A percentile compares a stretch with the other conserved stretches of the same genome.
These are phyloP conservation scores for Bodo saltans DNA, from an alignment of 78 protist genomes.

Conservation along the genomic window DNA sequence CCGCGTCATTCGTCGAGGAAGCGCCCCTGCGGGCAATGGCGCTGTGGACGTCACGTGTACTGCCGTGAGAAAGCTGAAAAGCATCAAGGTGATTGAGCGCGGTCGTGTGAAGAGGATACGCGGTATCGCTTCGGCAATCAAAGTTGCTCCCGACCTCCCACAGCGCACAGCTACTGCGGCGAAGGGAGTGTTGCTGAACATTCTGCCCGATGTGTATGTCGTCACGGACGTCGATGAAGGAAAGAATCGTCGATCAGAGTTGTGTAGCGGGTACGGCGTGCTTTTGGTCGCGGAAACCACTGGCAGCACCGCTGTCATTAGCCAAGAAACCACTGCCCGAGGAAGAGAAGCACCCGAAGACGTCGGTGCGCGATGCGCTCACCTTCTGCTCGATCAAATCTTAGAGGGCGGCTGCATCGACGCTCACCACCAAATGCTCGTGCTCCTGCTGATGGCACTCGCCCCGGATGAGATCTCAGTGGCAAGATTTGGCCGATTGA, in stretches of 20 bases:
- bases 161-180: conserved; percentile 70
- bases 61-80: conserved; percentile 42
- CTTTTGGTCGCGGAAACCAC: conserved; percentile 14
- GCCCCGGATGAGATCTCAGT: conserved; percentile 86
- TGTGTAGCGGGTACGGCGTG: conserved; percentile 32
- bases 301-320: background rate
- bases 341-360: conserved; percentile 12
- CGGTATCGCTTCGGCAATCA: conserved; percentile 77
- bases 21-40: conserved; percentile 90
- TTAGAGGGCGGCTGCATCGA: conserved; percentile 80
- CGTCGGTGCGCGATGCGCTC: conserved; percentile 8
- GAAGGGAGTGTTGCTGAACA: conserved; percentile 53
- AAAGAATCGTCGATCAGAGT: no score
- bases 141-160: conserved; percentile 73
- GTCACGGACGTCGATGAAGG: conserved; percentile 83
- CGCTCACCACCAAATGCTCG: conserved; percentile 62
- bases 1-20: conserved; percentile 64
- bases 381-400: conserved; percentile 34
- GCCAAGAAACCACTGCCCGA: background rate
- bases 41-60: conserved; percentile 75
- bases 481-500: conserved; percentile 68
- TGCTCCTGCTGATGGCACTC: conserved; percentile 76
- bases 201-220: conserved; percentile 84
- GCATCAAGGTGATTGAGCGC: conserved; percentile 57
- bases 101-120: conserved; percentile 84